phyloP scores from a whole-genome alignment of 2,329 filamentous ascomycete genomes.

The Aspergillus thermomutatus region DNA sequence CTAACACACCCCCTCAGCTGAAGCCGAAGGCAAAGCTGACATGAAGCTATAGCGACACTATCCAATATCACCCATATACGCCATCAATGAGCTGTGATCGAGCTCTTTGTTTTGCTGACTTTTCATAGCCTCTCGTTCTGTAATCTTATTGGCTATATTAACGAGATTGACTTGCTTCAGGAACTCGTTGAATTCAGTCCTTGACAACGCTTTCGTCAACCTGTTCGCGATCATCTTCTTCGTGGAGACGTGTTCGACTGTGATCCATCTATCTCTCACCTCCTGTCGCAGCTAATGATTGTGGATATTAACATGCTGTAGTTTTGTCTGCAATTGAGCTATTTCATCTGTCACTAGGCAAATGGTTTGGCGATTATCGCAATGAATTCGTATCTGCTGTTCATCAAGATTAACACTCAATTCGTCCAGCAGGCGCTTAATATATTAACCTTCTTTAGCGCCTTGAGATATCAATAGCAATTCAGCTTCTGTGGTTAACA shows the following conservation, averaged over 20 bases:
- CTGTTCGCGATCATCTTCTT: neutral
- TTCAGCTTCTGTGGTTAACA: constrained; percentile 10
- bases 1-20: too few species aligned
- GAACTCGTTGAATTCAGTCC: neutral
- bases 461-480: neutral
- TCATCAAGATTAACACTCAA: neutral
- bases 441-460: neutral
- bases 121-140: too few species aligned
- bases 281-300: neutral
- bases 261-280: neutral
- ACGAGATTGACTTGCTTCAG: too few species aligned
- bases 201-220: neutral
- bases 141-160: too few species aligned
- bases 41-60: too few species aligned
- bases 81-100: too few species aligned
- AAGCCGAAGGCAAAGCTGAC: too few species aligned
- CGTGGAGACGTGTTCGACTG: neutral
- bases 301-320: neutral
- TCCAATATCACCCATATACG: too few species aligned
- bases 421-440: neutral
- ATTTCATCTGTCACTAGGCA: neutral
- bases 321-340: neutral
- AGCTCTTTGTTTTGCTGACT: too few species aligned
- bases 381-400: neutral
- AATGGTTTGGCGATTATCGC: neutral